These are phyloP conservation scores for Austroboletus novae-zelandiae DNA, from an alignment of 1,284 basidiomycete species.

Conservation along the genomic window DNA sequence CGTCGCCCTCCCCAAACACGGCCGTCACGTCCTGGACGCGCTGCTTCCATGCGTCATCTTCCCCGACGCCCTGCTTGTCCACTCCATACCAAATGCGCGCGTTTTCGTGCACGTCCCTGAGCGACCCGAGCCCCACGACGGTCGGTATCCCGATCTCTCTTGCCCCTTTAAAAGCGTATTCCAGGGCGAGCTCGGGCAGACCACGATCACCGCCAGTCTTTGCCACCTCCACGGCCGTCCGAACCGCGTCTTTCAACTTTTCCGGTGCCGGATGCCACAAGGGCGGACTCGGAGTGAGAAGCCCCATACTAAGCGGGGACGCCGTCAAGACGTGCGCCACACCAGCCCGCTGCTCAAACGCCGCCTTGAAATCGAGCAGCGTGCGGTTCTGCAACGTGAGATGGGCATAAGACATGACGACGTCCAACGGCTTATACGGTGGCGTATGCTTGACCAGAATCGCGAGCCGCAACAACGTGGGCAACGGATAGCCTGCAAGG, in stretches of 20 bases:
- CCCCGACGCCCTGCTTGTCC: slow-evolving; percentile 35
- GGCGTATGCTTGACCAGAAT: slow-evolving; percentile 68
- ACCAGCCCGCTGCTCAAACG: slow-evolving; percentile 62
- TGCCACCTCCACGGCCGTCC: slow-evolving; percentile 3
- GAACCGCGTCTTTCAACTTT: slow-evolving; percentile 45
- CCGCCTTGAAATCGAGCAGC: slow-evolving; percentile 59
- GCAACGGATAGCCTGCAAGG: slow-evolving; percentile 75
- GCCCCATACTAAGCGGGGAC: slow-evolving; percentile 91
- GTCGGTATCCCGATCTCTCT: slow-evolving; percentile 56
- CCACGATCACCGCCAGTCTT: slow-evolving; percentile 26
- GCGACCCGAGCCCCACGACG: slow-evolving; percentile 73
- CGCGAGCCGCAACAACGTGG: slow-evolving; percentile 81
- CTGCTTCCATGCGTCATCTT: slow-evolving; percentile 40
- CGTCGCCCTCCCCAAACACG: slow-evolving; percentile 41
- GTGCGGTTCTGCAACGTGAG: slow-evolving; percentile 80
- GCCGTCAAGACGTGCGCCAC: slow-evolving; percentile 77
- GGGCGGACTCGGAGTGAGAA: slow-evolving; percentile 71
- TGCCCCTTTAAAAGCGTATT: slow-evolving; percentile 62
- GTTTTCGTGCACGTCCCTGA: slow-evolving; percentile 72
- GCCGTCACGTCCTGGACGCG: slow-evolving; percentile 48
- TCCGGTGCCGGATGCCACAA: slow-evolving; percentile 84
- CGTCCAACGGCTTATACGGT: slow-evolving; percentile 70
- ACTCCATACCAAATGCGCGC: slow-evolving; percentile 66
- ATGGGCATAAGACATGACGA: slow-evolving; percentile 86
- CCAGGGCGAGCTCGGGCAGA: slow-evolving; percentile 69